Percentiles rank a stretch among this genome's conserved stretches.
Conservation (phyloP, 2,329 filamentous ascomycete species). For the Thielaviopsis punctulata region DNA sequence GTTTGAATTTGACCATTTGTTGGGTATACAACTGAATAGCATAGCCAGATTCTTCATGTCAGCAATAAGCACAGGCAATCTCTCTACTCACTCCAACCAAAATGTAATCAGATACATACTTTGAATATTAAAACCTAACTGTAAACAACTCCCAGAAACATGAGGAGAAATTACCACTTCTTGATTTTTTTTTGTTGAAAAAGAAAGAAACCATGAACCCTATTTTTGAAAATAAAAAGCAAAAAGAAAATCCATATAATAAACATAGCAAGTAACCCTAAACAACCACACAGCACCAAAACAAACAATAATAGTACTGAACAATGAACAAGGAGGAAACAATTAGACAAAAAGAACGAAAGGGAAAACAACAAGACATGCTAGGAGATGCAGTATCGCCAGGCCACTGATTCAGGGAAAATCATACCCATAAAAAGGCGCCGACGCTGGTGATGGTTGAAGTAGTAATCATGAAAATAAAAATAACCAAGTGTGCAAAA, state of each 20-base stretch:
- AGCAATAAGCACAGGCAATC: too few relatives aligned
- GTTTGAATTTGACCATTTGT: not conserved
- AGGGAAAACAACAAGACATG: not conserved
- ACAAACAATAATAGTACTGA: too few relatives aligned
- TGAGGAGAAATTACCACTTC: not conserved
- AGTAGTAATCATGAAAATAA: not conserved
- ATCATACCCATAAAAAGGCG: not conserved
- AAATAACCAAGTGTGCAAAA: not conserved
- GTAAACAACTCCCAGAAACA: not conserved
- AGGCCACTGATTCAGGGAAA: not conserved
- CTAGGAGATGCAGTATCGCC: not conserved
- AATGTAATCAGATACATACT: too few relatives aligned
- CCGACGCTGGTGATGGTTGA: not conserved
- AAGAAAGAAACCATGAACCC: not conserved
- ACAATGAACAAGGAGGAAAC: not conserved
- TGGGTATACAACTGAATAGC: too few relatives aligned
- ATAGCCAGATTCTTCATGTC: too few relatives aligned
- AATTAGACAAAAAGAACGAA: not conserved
- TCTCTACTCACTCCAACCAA: too few relatives aligned
- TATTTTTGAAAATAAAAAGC: not conserved
- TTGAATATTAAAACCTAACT: not conserved
- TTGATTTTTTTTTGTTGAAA: not conserved
- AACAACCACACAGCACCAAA: not conserved
- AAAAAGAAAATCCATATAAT: slow-evolving; percentile 1
- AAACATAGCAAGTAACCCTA: not conserved